Base-by-base conservation (phyloP, 2,329 filamentous ascomycete genomes). In the Colletotrichum orchidophilum region DNA sequence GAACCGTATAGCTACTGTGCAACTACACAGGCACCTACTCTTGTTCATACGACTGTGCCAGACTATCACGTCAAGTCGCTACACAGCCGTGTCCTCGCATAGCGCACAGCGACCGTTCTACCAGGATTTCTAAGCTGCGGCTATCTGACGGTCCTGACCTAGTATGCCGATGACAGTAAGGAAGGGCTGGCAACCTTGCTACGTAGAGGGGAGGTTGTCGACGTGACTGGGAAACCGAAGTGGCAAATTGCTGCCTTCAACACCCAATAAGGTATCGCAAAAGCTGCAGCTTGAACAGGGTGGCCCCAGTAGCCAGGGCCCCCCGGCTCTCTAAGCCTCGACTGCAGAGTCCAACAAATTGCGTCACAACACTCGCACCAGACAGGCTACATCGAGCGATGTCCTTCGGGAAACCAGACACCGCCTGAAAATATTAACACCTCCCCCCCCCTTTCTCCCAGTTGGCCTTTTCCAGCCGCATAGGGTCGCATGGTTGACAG, bases 281-380 rank as follows among this genome's bases (percentile, higher is more conserved):
- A 29, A 39, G 26, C 42, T 29, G 31, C 21, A 52, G 53, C 42
- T 46, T 59, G 59, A 35, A 33, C 46, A 71, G 62, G 68, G 55
- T 57, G 62, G 66, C 26, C 61, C 57, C 35, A 53, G 66, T 24
- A 60, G 59, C 62, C 60, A 42, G 46, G n/a, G n/a, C n/a, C n/a
- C 39, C 42, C 46, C 67, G 50, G 57, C 64, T 39, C 33, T 68
- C 33, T 27, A 12, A 58, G 15, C 55, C 52, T 50, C 64, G 64
- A 65, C 52, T 72, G 54, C 46, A 49, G 21, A 50, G 61, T 62
- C 42, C 46, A 63, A 72, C 59, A 69, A 64, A 73, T 72, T 72
- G 71, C 69, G 64, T 73, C 71, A 73, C 69, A 66, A 52, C 64
- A 60, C 69, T 68, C 64, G 63, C 13, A 66, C 68, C 15, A 46